Percentiles rank a stretch among this genome's conserved stretches.
Evolutionary conservation across 148 eudicot species (phyloP).

Genomic region (Spergularia bocconei): DNA sequence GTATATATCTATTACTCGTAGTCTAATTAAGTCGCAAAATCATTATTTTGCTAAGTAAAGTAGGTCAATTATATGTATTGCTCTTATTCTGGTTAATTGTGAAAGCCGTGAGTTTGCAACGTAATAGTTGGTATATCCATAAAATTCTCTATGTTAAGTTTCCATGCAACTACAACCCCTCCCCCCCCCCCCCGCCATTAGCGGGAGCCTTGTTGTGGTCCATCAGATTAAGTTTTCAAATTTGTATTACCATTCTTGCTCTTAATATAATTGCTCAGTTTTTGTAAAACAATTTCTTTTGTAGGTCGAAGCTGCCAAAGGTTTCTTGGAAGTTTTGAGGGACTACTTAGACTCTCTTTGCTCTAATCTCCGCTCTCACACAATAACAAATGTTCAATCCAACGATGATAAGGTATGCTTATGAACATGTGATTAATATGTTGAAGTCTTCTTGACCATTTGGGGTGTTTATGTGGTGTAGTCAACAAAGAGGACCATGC

Average conservation of each 20-base stretch:
- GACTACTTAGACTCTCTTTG: conserved; percentile 78
- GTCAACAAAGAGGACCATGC: too few species aligned
- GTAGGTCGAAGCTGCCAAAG: conserved; percentile 87
- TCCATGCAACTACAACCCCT: too few species aligned
- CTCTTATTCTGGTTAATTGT: too few species aligned
- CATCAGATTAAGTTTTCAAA: too few species aligned
- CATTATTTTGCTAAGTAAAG: too few species aligned
- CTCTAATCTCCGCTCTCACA: conserved; percentile 87
- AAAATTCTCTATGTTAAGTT: background rate
- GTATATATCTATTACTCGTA: conserved; percentile 29
- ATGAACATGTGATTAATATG: background rate
- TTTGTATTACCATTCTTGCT: too few species aligned
- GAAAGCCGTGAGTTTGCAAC: background rate
- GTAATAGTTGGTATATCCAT: background rate
- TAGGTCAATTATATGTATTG: too few species aligned
- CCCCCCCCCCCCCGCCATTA: too few species aligned
- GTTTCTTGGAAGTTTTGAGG: conserved; percentile 61
- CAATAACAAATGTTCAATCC: conserved; percentile 91
- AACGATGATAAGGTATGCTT: conserved; percentile 86
- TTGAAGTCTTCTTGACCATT: background rate
- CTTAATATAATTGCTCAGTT: background rate
- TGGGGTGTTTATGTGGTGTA: too few species aligned
- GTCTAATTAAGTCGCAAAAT: background rate
- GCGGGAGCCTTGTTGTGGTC: too few species aligned
- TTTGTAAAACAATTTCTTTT: conserved; percentile 10